phyloP scores from a whole-genome alignment of 1,284 basidiomycete genomes.

The Pascua sp. region DNA sequence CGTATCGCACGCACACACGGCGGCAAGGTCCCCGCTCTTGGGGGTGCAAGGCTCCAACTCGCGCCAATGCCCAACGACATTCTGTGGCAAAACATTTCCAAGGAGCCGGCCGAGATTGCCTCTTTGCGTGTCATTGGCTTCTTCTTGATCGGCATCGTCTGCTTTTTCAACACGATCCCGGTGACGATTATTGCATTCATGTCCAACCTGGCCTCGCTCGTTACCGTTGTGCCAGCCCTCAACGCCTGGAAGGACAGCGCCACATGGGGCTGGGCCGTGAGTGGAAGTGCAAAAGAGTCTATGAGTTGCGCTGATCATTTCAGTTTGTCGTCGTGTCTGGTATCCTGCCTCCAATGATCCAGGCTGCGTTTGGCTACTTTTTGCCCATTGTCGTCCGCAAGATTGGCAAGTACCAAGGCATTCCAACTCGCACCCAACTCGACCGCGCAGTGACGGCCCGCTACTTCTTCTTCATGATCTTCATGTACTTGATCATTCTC shows the following conservation, averaged over 20 bases:
- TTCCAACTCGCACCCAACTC: constrained; percentile 64
- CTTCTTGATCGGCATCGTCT: constrained; percentile 67
- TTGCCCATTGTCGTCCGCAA: constrained; percentile 82
- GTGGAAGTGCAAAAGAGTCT: constrained; percentile 33
- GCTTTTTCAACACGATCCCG: constrained; percentile 90
- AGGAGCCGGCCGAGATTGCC: constrained; percentile 62
- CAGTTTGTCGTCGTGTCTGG: constrained; percentile 73
- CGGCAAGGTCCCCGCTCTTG: constrained; percentile 44
- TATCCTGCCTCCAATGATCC: constrained; percentile 80
- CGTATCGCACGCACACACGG: constrained; percentile 46
- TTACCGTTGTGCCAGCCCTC: neutral
- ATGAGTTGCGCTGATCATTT: neutral
- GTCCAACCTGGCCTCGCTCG: constrained; percentile 61
- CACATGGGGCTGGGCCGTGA: constrained; percentile 39
- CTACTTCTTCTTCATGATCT: constrained; percentile 87
- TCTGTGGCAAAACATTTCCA: constrained; percentile 81
- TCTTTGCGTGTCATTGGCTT: constrained; percentile 71
- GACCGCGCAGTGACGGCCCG: constrained; percentile 85
- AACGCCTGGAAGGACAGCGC: constrained; percentile 11
- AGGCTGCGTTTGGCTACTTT: constrained; percentile 83
- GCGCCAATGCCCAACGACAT: constrained; percentile 50
- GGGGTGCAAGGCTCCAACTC: constrained; percentile 42
- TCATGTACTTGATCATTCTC: constrained; percentile 74
- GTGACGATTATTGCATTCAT: constrained; percentile 65
- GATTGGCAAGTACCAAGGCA: constrained; percentile 72